Evolutionary conservation across 331 rosid species (phyloP).

Genomic region (Erythrophleum ivorense): DNA sequence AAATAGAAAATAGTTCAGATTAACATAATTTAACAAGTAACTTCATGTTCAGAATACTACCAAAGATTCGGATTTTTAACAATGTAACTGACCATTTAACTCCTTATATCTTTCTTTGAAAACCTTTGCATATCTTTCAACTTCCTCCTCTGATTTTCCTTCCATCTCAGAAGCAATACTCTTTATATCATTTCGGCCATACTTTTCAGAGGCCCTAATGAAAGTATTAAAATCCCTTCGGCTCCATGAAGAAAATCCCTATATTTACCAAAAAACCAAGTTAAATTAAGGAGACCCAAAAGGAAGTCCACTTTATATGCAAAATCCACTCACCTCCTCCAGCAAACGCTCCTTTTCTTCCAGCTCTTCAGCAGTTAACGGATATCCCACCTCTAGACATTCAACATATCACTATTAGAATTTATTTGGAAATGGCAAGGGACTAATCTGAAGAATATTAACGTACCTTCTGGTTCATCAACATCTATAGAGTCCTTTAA

Average conservation of each 20-base stretch:
- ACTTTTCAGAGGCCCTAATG: constrained; percentile 97
- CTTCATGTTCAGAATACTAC: neutral
- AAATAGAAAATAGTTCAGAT: neutral
- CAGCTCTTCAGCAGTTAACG: constrained; percentile 92
- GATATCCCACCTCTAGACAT: constrained; percentile 82
- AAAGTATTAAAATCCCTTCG: constrained; percentile 94
- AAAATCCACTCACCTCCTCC: constrained; percentile 63
- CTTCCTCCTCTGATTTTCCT: constrained; percentile 94
- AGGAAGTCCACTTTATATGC: constrained; percentile 23
- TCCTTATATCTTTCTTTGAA: constrained; percentile 95
- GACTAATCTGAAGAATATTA: constrained; percentile 13
- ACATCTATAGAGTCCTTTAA: constrained; percentile 91
- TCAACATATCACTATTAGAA: constrained; percentile 32
- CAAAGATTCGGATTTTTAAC: neutral
- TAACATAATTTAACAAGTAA: neutral
- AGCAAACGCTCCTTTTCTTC: constrained; percentile 93
- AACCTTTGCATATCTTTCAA: constrained; percentile 88
- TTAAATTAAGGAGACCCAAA: constrained; percentile 32
- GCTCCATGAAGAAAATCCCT: constrained; percentile 99
- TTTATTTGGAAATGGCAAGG: neutral
- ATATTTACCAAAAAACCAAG: constrained; percentile 37
- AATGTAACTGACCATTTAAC: constrained; percentile 70
- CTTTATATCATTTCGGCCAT: constrained; percentile 89
- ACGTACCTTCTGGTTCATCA: constrained; percentile 90
- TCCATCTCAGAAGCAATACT: constrained; percentile 95